Evolutionary conservation across 2,329 filamentous ascomycete species (phyloP), one percentile per base, ranked within the genome.

Genomic region (Hypoxylon sp.): DNA sequence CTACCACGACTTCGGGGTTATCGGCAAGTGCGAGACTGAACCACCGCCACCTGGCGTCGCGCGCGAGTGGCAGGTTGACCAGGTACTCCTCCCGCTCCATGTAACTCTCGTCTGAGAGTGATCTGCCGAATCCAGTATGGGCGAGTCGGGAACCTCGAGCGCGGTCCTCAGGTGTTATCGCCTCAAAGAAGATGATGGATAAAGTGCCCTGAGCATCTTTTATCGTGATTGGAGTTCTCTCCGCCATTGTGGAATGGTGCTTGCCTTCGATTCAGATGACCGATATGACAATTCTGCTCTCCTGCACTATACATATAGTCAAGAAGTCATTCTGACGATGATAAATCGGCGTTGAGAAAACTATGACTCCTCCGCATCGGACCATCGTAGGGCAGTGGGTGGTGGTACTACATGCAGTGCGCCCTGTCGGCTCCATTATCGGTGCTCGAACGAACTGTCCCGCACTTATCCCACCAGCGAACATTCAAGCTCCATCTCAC

Each of bases 31-130:
- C 50, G 3, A 74, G 61, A 32, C 42, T 57, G 65, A 65, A 73
- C 39, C 67, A 69, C 3, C 67, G 59, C 70, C 62, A 70, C 1
- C 70, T 56, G 15, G 29, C 48, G n/a, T 59, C 57, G 2, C 47
- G 52, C 8, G 64, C 63, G 2, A 73, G 53, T 2, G 64, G 69
- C 1, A 56, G 31, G 13, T 48, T n/a, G 0, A 44, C 62, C 1
- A 73, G 57, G 3, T 48, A 68, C 2, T 42, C 57, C 5, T 71
- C 70, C 19, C 68, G 68, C 46, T 67, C 62, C 1, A 68, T 19
- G 21, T 71, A 73, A 2, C 50, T 54, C 1, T 29, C 57, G n/a
- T 46, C 27, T 1, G 68, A 65, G 15, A 73, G 66, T 21, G 64
- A 51, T 31, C 58, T 63, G 6, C 67, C 68, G 46, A 73, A 72